A percentile compares a stretch with the other conserved stretches of the same genome.
Conservation (phyloP, 2,329 filamentous ascomycete species). For the Sporothrix mexicana region DNA sequence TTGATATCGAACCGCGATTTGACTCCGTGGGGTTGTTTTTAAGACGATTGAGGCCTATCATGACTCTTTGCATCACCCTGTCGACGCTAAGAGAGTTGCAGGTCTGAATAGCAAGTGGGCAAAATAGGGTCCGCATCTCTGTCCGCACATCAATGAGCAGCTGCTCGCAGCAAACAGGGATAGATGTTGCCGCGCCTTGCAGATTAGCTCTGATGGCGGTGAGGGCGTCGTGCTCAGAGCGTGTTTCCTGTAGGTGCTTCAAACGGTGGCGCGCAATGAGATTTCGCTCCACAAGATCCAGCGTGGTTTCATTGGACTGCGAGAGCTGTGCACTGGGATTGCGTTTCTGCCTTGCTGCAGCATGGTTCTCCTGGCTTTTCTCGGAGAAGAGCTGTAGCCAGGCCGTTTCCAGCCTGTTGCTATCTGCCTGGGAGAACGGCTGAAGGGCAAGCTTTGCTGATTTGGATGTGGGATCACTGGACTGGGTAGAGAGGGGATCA, state of each 20-base stretch:
- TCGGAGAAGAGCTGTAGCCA: conserved; percentile 69
- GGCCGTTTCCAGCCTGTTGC: conserved; percentile 76
- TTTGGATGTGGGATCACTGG: conserved; percentile 38
- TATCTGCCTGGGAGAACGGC: conserved; percentile 80
- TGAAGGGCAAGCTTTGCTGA: conserved; percentile 65
- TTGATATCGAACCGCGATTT: no score
- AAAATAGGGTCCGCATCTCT: conserved; percentile 57
- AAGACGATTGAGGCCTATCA: conserved; percentile 43
- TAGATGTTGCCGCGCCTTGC: conserved; percentile 34
- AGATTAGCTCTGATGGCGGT: conserved; percentile 32
- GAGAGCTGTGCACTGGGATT: conserved; percentile 45
- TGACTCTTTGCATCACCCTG: conserved; percentile 54
- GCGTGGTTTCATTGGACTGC: conserved; percentile 47
- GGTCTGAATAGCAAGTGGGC: conserved; percentile 52
- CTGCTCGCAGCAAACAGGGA: conserved; percentile 56
- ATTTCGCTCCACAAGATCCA: conserved; percentile 50
- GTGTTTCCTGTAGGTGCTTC: conserved; percentile 51
- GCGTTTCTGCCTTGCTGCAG: conserved; percentile 45
- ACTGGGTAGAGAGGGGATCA: conserved; percentile 76
- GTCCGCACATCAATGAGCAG: conserved; percentile 55
- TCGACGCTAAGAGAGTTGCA: conserved; percentile 52
- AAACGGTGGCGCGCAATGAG: conserved; percentile 55
- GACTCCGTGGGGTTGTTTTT: not conserved
- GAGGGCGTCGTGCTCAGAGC: conserved; percentile 43
- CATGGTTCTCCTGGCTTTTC: conserved; percentile 56